Evolutionary conservation across 164 flowering plant genomes (phyloP).

Genomic region (Berberis thunbergii): DNA sequence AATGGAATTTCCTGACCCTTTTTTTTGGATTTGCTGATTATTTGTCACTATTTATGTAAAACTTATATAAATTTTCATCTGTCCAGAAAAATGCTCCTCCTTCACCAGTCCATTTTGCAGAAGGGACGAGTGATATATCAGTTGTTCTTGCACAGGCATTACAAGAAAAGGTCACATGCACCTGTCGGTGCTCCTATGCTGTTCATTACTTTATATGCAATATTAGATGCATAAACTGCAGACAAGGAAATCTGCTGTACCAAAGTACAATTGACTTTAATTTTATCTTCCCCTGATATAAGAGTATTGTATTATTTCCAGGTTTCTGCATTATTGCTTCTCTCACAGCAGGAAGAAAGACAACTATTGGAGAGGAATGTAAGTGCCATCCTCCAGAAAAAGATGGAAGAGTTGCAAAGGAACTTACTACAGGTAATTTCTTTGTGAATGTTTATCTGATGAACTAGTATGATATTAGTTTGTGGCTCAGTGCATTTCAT

Average conservation of each 20-base stretch:
- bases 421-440: slow-evolving; percentile 62
- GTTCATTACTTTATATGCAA: background rate
- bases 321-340: slow-evolving; percentile 72
- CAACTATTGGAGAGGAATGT: slow-evolving; percentile 81
- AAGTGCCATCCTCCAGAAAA: slow-evolving; percentile 61
- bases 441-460: background rate
- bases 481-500: no score
- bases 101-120: slow-evolving; percentile 8
- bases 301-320: slow-evolving; percentile 14
- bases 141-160: slow-evolving; percentile 72
- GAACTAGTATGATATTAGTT: no score
- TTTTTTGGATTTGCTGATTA: background rate
- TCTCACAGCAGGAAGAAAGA: slow-evolving; percentile 95
- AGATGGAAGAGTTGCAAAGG: slow-evolving; percentile 81
- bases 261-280: no score
- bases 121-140: slow-evolving; percentile 32
- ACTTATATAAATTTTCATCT: background rate
- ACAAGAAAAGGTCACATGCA: slow-evolving; percentile 71
- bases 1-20: background rate
- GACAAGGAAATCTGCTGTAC: no score
- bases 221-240: background rate
- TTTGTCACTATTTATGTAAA: background rate
- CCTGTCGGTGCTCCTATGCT: slow-evolving; percentile 1
- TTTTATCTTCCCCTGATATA: no score
- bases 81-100: slow-evolving; percentile 27